These are phyloP conservation scores for Mucuna pruriens DNA, from an alignment of 306 rosid genomes.

Conservation along the genomic window DNA sequence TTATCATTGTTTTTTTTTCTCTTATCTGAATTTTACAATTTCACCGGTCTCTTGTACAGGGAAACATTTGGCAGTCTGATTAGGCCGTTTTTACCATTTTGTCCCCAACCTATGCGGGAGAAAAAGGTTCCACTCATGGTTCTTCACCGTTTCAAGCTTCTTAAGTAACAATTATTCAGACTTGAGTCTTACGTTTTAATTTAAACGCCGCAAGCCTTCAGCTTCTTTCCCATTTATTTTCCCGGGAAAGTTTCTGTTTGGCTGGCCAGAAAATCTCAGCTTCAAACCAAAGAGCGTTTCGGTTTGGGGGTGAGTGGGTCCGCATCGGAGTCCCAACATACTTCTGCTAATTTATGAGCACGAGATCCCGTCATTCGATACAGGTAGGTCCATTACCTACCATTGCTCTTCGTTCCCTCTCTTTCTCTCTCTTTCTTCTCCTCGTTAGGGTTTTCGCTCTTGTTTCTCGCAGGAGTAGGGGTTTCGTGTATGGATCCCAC, in stretches of 20 bases:
- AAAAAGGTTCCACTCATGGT: background rate
- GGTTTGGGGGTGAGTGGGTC: conserved; percentile 40
- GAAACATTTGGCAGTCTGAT: too few species aligned
- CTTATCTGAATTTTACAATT: too few species aligned
- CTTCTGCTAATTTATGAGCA: conserved; percentile 62
- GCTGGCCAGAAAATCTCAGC: conserved; percentile 42
- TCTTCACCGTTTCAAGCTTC: conserved; percentile 28
- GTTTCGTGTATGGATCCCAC: conserved; percentile 71
- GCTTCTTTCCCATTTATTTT: conserved; percentile 23
- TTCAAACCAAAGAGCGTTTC: conserved; percentile 30
- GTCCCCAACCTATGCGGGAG: background rate
- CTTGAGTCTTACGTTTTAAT: background rate
- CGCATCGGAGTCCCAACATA: conserved; percentile 52
- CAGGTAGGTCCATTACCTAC: conserved; percentile 51
- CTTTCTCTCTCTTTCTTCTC: background rate
- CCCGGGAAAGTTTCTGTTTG: conserved; percentile 45
- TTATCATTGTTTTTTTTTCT: too few species aligned
- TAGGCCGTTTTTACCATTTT: background rate
- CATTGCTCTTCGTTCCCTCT: background rate
- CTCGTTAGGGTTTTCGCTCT: conserved; percentile 28
- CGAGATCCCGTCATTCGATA: conserved; percentile 64
- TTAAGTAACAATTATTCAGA: background rate
- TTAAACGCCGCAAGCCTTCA: background rate
- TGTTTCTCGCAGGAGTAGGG: conserved; percentile 50
- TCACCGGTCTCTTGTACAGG: too few species aligned